phyloP scores from a whole-genome alignment of 345 rosid genomes.

The Lumnitzera littorea region DNA sequence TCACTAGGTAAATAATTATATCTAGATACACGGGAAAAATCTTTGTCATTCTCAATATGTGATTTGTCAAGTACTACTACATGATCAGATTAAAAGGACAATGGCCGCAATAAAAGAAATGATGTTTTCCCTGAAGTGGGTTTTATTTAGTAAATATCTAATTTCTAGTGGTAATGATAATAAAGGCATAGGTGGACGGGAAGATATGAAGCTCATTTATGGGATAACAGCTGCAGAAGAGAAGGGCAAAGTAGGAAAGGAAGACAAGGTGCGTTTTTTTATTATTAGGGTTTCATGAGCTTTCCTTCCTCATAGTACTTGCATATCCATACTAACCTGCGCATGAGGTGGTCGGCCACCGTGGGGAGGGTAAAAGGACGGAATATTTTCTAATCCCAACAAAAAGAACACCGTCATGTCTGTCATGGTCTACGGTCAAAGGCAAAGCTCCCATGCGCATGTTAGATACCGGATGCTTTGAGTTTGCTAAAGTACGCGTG shows the following conservation, averaged over 20 bases:
- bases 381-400: too few relatives aligned
- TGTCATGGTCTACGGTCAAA: too few relatives aligned
- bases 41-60: background rate
- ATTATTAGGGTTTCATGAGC: background rate
- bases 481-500: too few relatives aligned
- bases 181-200: slow-evolving; percentile 49
- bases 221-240: slow-evolving; percentile 51
- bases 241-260: slow-evolving; percentile 57
- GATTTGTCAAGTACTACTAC: background rate
- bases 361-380: too few relatives aligned
- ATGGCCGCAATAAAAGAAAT: too few relatives aligned
- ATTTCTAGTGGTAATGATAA: background rate
- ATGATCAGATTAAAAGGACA: background rate
- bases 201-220: slow-evolving; percentile 43
- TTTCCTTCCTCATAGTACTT: background rate
- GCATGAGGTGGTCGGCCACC: too few relatives aligned
- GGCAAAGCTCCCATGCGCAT: too few relatives aligned
- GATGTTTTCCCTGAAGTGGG: background rate
- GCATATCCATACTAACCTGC: too few relatives aligned
- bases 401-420: too few relatives aligned
- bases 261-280: slow-evolving; percentile 27
- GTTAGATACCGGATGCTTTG: too few relatives aligned
- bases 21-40: background rate
- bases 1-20: slow-evolving; percentile 47
- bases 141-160: background rate